These are phyloP conservation scores for Neoascochyta sp. DNA, from an alignment of 2,329 filamentous ascomycete species.

Conservation along the genomic window DNA sequence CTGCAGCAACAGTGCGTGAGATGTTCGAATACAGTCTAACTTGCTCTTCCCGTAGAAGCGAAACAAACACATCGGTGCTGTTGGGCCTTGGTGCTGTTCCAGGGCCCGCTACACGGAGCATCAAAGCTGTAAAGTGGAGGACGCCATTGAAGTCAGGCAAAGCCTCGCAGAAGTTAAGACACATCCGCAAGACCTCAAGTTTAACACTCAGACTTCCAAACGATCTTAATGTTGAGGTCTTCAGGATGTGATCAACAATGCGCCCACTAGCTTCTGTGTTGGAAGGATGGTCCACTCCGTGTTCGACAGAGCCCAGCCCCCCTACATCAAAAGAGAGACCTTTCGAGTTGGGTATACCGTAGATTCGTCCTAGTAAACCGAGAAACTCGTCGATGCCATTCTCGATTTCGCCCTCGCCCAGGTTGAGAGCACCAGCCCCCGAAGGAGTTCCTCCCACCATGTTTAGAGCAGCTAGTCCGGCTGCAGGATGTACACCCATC, in stretches of 20 bases:
- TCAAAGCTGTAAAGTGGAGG: slow-evolving; percentile 78
- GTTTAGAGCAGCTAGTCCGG: slow-evolving; percentile 72
- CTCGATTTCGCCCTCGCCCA: slow-evolving; percentile 37
- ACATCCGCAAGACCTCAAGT: slow-evolving; percentile 80
- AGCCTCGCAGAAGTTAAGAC: slow-evolving; percentile 90
- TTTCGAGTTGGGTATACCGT: slow-evolving; percentile 40
- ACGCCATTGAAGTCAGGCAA: slow-evolving; percentile 88
- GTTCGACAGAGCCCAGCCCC: slow-evolving; percentile 6
- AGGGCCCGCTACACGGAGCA: slow-evolving; percentile 77
- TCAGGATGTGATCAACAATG: slow-evolving; percentile 53
- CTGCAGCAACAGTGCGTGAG: slow-evolving; percentile 74
- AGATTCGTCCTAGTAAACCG: slow-evolving; percentile 40
- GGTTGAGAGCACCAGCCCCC: slow-evolving; percentile 70
- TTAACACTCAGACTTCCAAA: slow-evolving; percentile 81
- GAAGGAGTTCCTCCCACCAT: slow-evolving; percentile 53
- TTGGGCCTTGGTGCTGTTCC: slow-evolving; percentile 68
- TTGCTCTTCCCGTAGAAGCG: slow-evolving; percentile 78
- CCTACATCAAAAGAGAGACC: slow-evolving; percentile 13
- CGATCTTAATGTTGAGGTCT: slow-evolving; percentile 49
- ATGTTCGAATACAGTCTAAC: slow-evolving; percentile 80
- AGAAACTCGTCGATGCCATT: slow-evolving; percentile 43
- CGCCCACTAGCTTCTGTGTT: slow-evolving; percentile 37
- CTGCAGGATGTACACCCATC: slow-evolving; percentile 89
- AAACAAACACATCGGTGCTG: slow-evolving; percentile 65
- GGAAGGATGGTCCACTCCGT: slow-evolving; percentile 4